Base-by-base conservation (phyloP, 192 early-diverging fungal species). In the Helicostylum pulchrum region DNA sequence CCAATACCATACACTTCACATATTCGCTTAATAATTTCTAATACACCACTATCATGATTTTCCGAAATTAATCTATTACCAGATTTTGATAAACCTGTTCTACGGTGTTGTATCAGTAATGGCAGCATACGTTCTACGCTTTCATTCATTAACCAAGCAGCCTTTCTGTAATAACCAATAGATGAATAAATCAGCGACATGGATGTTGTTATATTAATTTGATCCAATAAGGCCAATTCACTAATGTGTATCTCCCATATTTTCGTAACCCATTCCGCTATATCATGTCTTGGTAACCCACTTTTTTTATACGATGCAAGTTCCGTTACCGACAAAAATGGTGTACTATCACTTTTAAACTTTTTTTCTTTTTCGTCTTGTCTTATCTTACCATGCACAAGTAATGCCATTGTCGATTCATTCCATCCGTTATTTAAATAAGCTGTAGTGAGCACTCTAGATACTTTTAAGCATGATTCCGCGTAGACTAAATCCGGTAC, bases 1-100 rank as follows among this genome's bases (percentile, higher is more conserved):
- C 85, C 86, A 34, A 91, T 73, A 7, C 90, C 90, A 70, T 85
- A 85, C 1, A 85, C 80, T 39, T 85, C 84, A 57, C 87, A 85
- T 4, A 92, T 80, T 31, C 74, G 70, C 17, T 80, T 82, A 62
- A 92, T 69, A 58, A 81, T 78, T 19, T 83, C 79, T 4, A 90
- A 58, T 6, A 88, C 72, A 15, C 85, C 88, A 14, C 61, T 78
- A 53, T 83, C 79, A 20, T 61, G 17, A 14, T 53, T 62, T 7
- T 39, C 45, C 3, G 58, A n/a, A n/a, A 46, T 30, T n/a, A 17
- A 44, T 7, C 21, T 34, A 17, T 15, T 20, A 9, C 36, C 32
- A 7, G 42, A 44, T n/a, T 51, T 51, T 21, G 51, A 26, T 12
- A 64, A 19, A 0, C 47, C 53, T 0, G 71, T 45, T 53, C 65